phyloP scores from a whole-genome alignment of 78 protist genomes.

The Polysphondylium violaceum region DNA sequence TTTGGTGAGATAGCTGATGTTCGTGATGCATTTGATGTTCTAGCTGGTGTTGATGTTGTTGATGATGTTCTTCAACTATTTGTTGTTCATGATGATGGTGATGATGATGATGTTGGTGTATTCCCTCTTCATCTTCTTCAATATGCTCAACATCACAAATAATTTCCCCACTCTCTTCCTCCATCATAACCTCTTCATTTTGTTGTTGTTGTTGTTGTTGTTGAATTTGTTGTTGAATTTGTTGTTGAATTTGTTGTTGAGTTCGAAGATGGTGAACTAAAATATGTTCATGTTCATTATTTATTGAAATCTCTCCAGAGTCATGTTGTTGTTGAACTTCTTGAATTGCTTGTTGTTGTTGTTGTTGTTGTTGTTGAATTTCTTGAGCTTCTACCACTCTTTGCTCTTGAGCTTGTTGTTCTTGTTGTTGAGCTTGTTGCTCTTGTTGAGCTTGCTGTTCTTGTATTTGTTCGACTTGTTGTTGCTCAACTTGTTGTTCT shows the following conservation, averaged over 20 bases:
- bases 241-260: no score
- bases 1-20: neutral
- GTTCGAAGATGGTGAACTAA: no score
- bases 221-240: no score
- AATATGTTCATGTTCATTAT: no score
- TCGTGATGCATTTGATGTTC: neutral
- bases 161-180: no score
- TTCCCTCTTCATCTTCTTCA: no score
- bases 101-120: neutral
- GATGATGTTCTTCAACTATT: neutral
- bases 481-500: neutral
- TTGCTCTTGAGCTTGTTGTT: neutral
- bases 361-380: neutral
- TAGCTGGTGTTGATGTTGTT: neutral
- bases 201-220: no score
- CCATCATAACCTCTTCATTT: no score
- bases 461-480: neutral
- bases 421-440: neutral
- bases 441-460: conserved; percentile 1
- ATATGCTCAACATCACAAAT: no score
- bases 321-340: conserved; percentile 20
- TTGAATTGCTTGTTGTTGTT: neutral
- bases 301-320: no score
- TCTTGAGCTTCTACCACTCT: neutral
- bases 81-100: conserved; percentile 19